Evolutionary conservation across 768 basidiomycete genomes (phyloP), one percentile per base, ranked within the genome.

Genomic region (Pulveroboletus sp.): DNA sequence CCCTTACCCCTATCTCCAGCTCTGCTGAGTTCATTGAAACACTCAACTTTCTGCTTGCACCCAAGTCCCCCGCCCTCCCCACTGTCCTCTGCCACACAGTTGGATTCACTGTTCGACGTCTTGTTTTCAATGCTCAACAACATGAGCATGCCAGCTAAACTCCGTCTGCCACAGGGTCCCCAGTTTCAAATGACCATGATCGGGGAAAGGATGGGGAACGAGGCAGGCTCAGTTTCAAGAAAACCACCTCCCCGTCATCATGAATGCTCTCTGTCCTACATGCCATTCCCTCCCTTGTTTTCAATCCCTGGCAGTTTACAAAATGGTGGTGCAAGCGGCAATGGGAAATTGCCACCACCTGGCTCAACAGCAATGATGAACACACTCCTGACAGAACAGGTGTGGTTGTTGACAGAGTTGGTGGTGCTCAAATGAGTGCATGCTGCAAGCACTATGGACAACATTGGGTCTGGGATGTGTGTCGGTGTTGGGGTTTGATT

Each of bases 351-450:
- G 27, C 27, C 27, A 0, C 32, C 40, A 1, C 34, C 43, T 9
- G 70, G 75, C 6, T 68, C 69, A 30, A 64, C 75, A 16, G 71
- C 75, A 31, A 47, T 32, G 24, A 82, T 79, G 2, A 64, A 77
- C 16, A 69, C 76, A 12, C 71, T 86, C 7, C 51, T 85, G 16
- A 76, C 78, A 14, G 80, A 85, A 54, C 78, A 83, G 1, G 81
- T 82, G 0, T 67, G 72, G 32, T 60, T 86, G 20, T 62, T 83
- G 37, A 74, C 73, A 5, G 79, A 81, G 60, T 61, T 86, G 12
- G 80, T 81, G 0, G 70, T 68, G 11, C 56, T 82, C 31, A 71
- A 71, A 38, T 60, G 52, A 13, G 63, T 49, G 11, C 56, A 54
- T 12, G 51, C 52, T 9, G 37, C 48, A 26, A 62, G 56, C n/a